Percentiles rank a stretch among this genome's conserved stretches.
phyloP scores from a whole-genome alignment of 345 rosid genomes.

The Hibiscus syriacus region DNA sequence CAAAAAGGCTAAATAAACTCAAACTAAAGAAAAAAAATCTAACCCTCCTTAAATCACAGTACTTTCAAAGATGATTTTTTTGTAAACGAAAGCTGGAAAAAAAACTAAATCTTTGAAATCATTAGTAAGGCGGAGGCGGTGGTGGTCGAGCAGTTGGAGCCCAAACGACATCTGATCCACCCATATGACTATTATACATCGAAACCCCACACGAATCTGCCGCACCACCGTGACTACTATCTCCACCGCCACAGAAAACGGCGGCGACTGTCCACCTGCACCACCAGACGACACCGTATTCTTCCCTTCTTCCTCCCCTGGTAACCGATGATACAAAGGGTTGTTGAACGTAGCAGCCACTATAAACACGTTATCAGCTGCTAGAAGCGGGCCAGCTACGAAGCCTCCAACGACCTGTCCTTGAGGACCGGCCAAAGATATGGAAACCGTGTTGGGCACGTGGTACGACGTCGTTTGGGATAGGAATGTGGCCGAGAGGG shows the following conservation, averaged over 20 bases:
- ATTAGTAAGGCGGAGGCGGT: constrained; percentile 21
- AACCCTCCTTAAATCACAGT: constrained; percentile 8
- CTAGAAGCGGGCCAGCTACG: constrained; percentile 59
- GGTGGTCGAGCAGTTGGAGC: constrained; percentile 59
- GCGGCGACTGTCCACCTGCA: constrained; percentile 42
- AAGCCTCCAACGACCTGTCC: constrained; percentile 91
- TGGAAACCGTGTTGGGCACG: constrained; percentile 44
- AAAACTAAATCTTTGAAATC: neutral
- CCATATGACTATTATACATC: constrained; percentile 58
- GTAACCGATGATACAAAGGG: constrained; percentile 59
- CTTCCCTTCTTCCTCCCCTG: constrained; percentile 39
- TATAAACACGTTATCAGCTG: constrained; percentile 58
- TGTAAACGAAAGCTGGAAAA: too few relatives aligned
- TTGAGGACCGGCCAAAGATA: constrained; percentile 85
- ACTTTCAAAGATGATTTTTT: neutral
- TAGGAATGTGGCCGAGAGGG: constrained; percentile 71
- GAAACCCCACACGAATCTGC: constrained; percentile 49
- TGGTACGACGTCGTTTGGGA: constrained; percentile 38
- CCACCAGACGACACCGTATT: constrained; percentile 35
- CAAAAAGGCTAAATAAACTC: neutral
- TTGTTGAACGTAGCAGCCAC: constrained; percentile 69
- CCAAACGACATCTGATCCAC: constrained; percentile 65
- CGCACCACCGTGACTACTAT: constrained; percentile 38
- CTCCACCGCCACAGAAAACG: constrained; percentile 43
- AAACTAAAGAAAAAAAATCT: neutral